These are phyloP conservation scores for Colletotrichum cuscutae DNA, from an alignment of 2,329 filamentous ascomycete genomes.

Conservation along the genomic window DNA sequence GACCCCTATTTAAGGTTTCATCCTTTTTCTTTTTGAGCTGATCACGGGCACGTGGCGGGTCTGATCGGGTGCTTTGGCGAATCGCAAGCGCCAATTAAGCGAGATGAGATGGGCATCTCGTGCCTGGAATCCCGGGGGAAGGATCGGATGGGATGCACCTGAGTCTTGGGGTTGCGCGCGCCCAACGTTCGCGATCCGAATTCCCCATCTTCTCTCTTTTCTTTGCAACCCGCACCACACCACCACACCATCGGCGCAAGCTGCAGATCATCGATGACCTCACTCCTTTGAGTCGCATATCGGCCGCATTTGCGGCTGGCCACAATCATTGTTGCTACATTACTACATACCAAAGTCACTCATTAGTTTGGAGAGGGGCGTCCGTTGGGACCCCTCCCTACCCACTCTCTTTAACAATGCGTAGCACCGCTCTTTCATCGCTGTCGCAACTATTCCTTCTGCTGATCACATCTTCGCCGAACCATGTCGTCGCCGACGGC, in stretches of 20 bases:
- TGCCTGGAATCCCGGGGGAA: conserved; percentile 1
- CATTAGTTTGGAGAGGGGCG: background rate
- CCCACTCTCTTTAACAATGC: conserved; percentile 21
- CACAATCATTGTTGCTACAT: conserved; percentile 17
- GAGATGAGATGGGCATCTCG: conserved; percentile 12
- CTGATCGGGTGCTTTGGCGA: conserved; percentile 3
- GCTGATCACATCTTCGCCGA: background rate
- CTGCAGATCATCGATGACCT: conserved; percentile 28
- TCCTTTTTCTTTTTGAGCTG: background rate
- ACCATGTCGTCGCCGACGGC: conserved; percentile 19
- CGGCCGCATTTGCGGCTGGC: conserved; percentile 32
- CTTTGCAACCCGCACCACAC: conserved; percentile 14
- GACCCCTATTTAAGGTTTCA: conserved; percentile 20
- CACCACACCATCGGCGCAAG: conserved; percentile 7
- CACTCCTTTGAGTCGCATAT: conserved; percentile 25
- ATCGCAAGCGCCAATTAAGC: conserved; percentile 16
- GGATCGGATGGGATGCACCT: background rate
- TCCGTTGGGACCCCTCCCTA: background rate
- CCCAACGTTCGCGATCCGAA: conserved; percentile 2
- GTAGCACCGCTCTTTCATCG: conserved; percentile 27
- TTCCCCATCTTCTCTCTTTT: background rate
- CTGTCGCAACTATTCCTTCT: conserved; percentile 2
- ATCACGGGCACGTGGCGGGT: conserved; percentile 25
- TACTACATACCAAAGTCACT: conserved; percentile 6
- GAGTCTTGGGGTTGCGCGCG: conserved; percentile 2